A percentile compares a stretch with the other conserved stretches of the same genome.
These are phyloP conservation scores for Phytophthora pistaciae DNA, from an alignment of 352 stramenopile species.

Conservation along the genomic window DNA sequence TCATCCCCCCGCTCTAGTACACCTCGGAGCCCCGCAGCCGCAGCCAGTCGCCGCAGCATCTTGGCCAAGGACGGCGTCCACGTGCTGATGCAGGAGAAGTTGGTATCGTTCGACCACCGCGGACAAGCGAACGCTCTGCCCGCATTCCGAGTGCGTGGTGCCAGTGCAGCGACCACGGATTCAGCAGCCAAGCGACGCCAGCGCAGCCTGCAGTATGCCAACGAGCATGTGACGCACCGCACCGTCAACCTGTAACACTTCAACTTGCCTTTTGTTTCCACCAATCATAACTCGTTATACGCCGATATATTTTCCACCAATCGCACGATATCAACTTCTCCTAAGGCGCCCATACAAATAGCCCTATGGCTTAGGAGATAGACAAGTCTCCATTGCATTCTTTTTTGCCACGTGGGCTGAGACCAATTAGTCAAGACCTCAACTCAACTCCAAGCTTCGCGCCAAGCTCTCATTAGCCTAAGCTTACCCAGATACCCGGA, in stretches of 20 bases:
- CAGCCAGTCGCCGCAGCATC: conserved; percentile 48
- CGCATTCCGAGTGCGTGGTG: conserved; percentile 52
- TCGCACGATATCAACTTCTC: conserved; percentile 1
- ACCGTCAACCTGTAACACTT: conserved; percentile 30
- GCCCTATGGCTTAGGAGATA: conserved; percentile 12
- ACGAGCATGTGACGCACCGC: conserved; percentile 35
- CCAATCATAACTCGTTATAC: conserved; percentile 12
- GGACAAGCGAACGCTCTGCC: conserved; percentile 31
- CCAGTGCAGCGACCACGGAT: conserved; percentile 37
- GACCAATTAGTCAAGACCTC: neutral
- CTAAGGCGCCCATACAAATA: neutral
- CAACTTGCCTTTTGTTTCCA: conserved; percentile 14
- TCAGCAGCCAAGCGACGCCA: conserved; percentile 49
- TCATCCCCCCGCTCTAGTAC: conserved; percentile 18
- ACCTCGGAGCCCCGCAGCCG: conserved; percentile 13
- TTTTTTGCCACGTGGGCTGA: conserved; percentile 27
- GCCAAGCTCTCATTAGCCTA: neutral
- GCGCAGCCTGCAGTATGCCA: conserved; percentile 43
- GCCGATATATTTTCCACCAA: conserved; percentile 14
- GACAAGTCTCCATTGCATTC: neutral
- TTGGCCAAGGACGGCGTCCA: conserved; percentile 57
- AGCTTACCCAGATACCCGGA: conserved; percentile 16
- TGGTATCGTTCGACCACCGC: conserved; percentile 53
- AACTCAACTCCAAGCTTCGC: neutral
- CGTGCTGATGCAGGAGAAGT: conserved; percentile 63